These are phyloP conservation scores for Domatiomyces globalis DNA, from an alignment of 2,329 filamentous ascomycete species.

Conservation along the genomic window DNA sequence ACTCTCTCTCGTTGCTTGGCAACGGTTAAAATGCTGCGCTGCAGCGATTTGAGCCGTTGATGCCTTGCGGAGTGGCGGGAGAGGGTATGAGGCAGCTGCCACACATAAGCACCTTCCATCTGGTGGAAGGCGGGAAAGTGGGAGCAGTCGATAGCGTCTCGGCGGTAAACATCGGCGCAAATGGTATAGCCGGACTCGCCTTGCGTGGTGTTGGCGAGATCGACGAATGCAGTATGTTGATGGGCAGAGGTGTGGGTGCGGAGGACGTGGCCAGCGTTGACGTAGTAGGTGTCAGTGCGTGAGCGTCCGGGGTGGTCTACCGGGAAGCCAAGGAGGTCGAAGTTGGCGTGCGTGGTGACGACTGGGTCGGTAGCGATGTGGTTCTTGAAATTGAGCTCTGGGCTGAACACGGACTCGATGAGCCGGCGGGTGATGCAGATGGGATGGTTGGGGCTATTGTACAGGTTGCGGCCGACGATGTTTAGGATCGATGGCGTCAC, in stretches of 20 bases:
- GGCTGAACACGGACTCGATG: slow-evolving; percentile 77
- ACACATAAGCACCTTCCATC: slow-evolving; percentile 89
- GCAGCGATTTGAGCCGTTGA: slow-evolving; percentile 45
- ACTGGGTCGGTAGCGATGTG: slow-evolving; percentile 62
- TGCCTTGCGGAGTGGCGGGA: slow-evolving; percentile 41
- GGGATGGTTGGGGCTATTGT: slow-evolving; percentile 81
- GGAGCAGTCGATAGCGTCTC: slow-evolving; percentile 85
- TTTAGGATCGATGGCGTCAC: slow-evolving; percentile 59
- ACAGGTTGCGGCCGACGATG: slow-evolving; percentile 63
- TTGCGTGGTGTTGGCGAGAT: slow-evolving; percentile 11
- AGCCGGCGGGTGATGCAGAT: slow-evolving; percentile 80
- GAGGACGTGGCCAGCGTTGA: slow-evolving; percentile 70
- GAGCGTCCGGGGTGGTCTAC: slow-evolving; percentile 74
- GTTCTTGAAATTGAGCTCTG: slow-evolving; percentile 51
- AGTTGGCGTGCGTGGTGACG: slow-evolving; percentile 75
- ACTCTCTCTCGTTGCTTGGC: slow-evolving; percentile 30
- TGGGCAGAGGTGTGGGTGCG: slow-evolving; percentile 93
- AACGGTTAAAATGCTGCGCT: slow-evolving; percentile 54
- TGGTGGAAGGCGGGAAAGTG: slow-evolving; percentile 98
- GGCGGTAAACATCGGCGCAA: slow-evolving; percentile 84
- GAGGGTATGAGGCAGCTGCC: slow-evolving; percentile 46
- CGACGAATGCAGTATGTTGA: slow-evolving; percentile 66
- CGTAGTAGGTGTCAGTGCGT: slow-evolving; percentile 86
- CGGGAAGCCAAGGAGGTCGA: slow-evolving; percentile 91
- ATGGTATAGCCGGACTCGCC: slow-evolving; percentile 58